Evolutionary conservation across 352 stramenopile genomes (phyloP), one percentile per base, ranked within the genome.

Genomic region (Phytophthora idaei): DNA sequence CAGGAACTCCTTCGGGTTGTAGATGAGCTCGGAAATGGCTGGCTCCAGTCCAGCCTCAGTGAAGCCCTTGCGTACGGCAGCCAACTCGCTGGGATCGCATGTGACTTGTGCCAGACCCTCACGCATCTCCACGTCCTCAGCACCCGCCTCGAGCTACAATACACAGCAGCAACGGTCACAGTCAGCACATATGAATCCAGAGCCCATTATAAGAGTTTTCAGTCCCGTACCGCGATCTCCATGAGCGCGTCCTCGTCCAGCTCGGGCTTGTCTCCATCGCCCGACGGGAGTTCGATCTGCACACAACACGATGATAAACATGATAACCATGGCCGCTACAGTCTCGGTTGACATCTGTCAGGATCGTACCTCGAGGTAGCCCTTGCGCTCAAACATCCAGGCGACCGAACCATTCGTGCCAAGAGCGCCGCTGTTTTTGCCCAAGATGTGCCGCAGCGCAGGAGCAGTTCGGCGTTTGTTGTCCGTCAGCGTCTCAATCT

Each of bases 381-480:
- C 87, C 67, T 94, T 94, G 71, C 73, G 83, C 59, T 93, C 83
- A 54, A 92, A 94, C 84, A 92, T 93, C 87, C 87, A 94, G 6
- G 85, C 80, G 11, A 94, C 86, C 7, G 86, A 93, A 39, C 86
- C 83, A 53, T 74, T 94, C n/a, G 82, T 91, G 29, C 83, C 86
- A 25, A 94, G 61, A 46, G 75, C 71, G 45, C 87, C 84, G 41
- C 73, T 75, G 67, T 87, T 71, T 57, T 94, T 93, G 77, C 81
- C 78, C 53, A 93, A 50, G 42, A 92, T 86, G 62, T 92, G 81
- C 34, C 84, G 87, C 47, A 94, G 65, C n/a, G 85, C 84, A 17
- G 87, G 87, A 34, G 87, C 87, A n/a, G 86, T 93, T 41, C 87
- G 80, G 31, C 82, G 83, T 52, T 91, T 90, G 68, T 94, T 94